Evolutionary conservation across 495 filamentous ascomycete species (phyloP).

Genomic region (Annulohypoxylon moriforme): DNA sequence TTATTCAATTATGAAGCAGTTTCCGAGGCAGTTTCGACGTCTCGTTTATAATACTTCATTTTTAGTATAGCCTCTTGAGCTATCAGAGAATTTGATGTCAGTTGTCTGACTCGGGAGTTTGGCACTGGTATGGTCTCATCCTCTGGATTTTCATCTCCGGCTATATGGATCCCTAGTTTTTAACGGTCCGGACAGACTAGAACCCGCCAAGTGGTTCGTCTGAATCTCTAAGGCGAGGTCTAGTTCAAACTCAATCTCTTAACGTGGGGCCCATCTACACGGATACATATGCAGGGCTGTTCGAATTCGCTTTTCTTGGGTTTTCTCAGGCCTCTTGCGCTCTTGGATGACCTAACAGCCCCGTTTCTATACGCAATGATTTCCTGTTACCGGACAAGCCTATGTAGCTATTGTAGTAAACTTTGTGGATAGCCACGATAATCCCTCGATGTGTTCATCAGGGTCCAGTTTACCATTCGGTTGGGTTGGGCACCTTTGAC

Average conservation of each 20-base stretch:
- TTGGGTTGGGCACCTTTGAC: conserved; percentile 9
- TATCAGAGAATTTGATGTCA: conserved; percentile 2
- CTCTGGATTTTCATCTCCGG: conserved; percentile 19
- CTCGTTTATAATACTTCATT: conserved; percentile 6
- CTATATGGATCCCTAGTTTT: conserved; percentile 1
- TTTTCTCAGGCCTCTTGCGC: not conserved
- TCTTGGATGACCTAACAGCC: not conserved
- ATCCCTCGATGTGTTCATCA: not conserved
- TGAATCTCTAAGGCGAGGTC: conserved; percentile 11
- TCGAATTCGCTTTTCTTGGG: not conserved
- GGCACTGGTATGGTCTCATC: not conserved
- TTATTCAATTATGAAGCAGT: conserved; percentile 31
- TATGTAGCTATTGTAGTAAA: not conserved
- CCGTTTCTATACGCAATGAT: conserved; percentile 8
- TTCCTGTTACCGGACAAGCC: not conserved
- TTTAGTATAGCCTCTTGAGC: conserved; percentile 7
- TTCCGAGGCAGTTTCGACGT: conserved; percentile 10
- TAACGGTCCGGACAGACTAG: not conserved
- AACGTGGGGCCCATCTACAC: not conserved
- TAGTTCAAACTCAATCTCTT: conserved; percentile 15
- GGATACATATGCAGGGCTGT: conserved; percentile 1
- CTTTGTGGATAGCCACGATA: not conserved
- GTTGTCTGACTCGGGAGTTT: conserved; percentile 20
- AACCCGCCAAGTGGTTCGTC: conserved; percentile 4
- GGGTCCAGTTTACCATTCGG: conserved; percentile 23